These are phyloP conservation scores for Aspergillaceae sp. DNA, from an alignment of 2,329 filamentous ascomycete genomes.

Conservation along the genomic window DNA sequence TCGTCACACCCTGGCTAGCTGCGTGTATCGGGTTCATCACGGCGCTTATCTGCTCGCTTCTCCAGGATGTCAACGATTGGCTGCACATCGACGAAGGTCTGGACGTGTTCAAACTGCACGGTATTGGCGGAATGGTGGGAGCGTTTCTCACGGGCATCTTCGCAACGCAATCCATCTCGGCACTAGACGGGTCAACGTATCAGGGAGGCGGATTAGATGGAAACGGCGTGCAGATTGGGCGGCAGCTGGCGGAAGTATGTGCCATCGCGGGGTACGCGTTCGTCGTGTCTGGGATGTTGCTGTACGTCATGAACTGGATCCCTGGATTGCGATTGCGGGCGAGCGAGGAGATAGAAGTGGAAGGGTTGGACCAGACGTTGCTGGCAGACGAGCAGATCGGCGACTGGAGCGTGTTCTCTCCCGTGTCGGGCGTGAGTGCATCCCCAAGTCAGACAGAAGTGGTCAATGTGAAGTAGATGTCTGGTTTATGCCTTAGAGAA, in stretches of 20 bases:
- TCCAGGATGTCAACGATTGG: conserved; percentile 47
- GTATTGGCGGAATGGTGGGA: conserved; percentile 50
- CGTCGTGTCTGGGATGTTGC: conserved; percentile 43
- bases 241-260: conserved; percentile 49
- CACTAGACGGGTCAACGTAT: conserved; percentile 43
- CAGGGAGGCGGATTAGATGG: conserved; percentile 46
- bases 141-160: conserved; percentile 53
- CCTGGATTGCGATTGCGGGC: conserved; percentile 48
- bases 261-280: conserved; percentile 49
- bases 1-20: conserved; percentile 46
- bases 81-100: conserved; percentile 50
- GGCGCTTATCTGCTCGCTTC: conserved; percentile 41
- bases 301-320: conserved; percentile 47
- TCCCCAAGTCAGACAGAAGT: neutral
- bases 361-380: conserved; percentile 47
- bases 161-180: conserved; percentile 34
- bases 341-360: conserved; percentile 47
- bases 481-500: too few species aligned
- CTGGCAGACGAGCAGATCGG: conserved; percentile 52
- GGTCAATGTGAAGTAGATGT: neutral
- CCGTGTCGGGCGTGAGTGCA: neutral
- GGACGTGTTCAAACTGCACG: conserved; percentile 53
- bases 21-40: conserved; percentile 51
- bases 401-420: conserved; percentile 36
- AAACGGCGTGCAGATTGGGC: conserved; percentile 47